phyloP scores from a whole-genome alignment of 352 stramenopile genomes.

The Phytophthora aleatoria region DNA sequence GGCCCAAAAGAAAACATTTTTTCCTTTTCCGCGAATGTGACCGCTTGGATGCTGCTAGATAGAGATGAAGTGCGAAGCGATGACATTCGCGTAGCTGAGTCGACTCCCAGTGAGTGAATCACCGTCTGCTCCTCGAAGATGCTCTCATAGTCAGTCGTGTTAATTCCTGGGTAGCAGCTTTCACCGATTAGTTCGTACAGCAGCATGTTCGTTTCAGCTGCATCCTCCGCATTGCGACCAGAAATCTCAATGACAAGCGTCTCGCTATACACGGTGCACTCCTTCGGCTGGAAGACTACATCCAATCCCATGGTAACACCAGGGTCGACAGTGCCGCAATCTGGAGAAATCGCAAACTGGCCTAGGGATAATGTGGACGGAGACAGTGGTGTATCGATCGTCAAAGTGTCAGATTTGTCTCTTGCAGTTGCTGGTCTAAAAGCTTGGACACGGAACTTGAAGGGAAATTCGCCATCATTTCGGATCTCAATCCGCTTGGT shows the following conservation, averaged over 20 bases:
- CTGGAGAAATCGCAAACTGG: constrained; percentile 83
- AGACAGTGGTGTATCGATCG: constrained; percentile 46
- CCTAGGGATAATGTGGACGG: constrained; percentile 54
- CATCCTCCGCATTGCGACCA: constrained; percentile 63
- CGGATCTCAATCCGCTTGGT: constrained; percentile 87
- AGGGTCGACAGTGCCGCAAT: constrained; percentile 83
- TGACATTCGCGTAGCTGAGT: constrained; percentile 22
- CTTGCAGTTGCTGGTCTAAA: constrained; percentile 4
- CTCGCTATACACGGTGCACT: constrained; percentile 76
- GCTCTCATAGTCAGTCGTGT: constrained; percentile 80
- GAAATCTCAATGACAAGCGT: constrained; percentile 76
- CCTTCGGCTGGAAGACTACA: constrained; percentile 83
- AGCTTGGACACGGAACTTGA: constrained; percentile 81
- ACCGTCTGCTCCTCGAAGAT: constrained; percentile 97
- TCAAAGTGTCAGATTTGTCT: constrained; percentile 22
- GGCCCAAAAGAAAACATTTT: constrained; percentile 89
- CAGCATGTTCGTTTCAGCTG: constrained; percentile 43
- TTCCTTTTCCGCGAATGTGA: constrained; percentile 87
- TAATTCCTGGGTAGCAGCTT: constrained; percentile 94
- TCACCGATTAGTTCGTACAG: constrained; percentile 92
- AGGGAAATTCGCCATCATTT: constrained; percentile 94
- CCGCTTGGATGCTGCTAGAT: constrained; percentile 49
- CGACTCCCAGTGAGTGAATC: constrained; percentile 71
- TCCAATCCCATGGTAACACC: constrained; percentile 74
- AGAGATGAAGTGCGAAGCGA: constrained; percentile 18